Percentiles rank a stretch among this genome's conserved stretches.
These are phyloP conservation scores for Eucalyptus camaldulensis DNA, from an alignment of 345 rosid genomes.

Conservation along the genomic window DNA sequence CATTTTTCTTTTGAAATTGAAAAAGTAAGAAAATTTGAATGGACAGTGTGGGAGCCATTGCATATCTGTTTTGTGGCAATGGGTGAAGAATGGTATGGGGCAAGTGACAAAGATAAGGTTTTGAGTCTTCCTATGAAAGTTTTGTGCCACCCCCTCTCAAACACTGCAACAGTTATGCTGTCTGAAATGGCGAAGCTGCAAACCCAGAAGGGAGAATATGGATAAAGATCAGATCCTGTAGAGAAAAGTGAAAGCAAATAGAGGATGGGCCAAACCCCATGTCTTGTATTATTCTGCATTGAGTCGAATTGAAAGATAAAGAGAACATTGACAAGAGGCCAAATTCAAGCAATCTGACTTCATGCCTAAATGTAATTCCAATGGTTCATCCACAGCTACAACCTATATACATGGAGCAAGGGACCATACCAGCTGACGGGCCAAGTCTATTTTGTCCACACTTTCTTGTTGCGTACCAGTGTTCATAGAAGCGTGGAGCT, in stretches of 20 bases:
- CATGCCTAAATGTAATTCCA: neutral
- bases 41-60: neutral
- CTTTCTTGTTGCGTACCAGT: neutral
- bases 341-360: neutral
- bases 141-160: neutral
- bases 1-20: neutral
- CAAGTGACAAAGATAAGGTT: neutral
- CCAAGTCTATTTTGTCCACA: neutral
- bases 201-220: neutral
- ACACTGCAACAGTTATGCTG: neutral
- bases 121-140: neutral
- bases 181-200: neutral
- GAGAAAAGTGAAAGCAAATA: neutral
- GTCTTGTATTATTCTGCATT: neutral
- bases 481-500: fast-evolving
- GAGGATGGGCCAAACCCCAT: neutral
- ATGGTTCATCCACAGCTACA: neutral
- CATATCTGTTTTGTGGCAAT: neutral
- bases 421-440: neutral
- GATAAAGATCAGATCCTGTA: neutral
- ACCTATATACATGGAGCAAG: neutral
- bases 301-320: neutral
- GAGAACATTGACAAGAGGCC: neutral
- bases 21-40: neutral
- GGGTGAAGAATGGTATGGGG: neutral